Base-by-base conservation (phyloP, 306 rosid genomes). In the Casuarina equisetifolia region DNA sequence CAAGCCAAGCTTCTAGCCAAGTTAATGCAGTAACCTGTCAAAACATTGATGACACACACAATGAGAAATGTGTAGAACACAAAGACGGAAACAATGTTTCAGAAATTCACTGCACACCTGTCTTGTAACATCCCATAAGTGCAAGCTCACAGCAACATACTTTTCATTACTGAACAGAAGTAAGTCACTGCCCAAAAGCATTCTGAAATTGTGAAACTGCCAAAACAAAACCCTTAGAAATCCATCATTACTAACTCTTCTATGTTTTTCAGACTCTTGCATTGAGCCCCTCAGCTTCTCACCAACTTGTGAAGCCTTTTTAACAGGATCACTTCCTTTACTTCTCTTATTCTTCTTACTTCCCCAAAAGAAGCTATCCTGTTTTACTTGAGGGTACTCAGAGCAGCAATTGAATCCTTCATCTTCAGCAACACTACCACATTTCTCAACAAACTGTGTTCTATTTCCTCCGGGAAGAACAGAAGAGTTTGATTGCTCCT, bases 1-100 rank as follows among this genome's bases (percentile, higher is more conserved):
- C 98, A 72, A 94, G 97, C 98, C 98, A 94, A 74, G 98, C 98
- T 82, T 94, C 98, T 85, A 94, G 97, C 98, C 98, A 94, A 64
- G 91, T 92, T 83, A 92, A 83, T 69, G 98, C 93, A 39, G 97
- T 90, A 80, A 94, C 96, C 98, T 94, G 80, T 45, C 67, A 83
- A 79, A 54, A 79, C 52, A 55, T 42, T 59, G 50, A 71, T 9
- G 51, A 43, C 54, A 68, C 69, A 72, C 69, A 74, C 12, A 72
- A 81, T 76, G 68, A 81, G 80, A 76, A 70, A 69, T 72, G 70
- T 39, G 50, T 52, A 62, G 49, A 48, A 77, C 75, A 72, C 16
- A 32, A 77, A 69, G 6, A 74, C 64, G 42, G 50, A 64, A 40
- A 54, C 64, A 54, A 36, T 12, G 38, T 19, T 82, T 42, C 64